Conservation (phyloP, 495 filamentous ascomycete species). For the Penicillium soppii region DNA sequence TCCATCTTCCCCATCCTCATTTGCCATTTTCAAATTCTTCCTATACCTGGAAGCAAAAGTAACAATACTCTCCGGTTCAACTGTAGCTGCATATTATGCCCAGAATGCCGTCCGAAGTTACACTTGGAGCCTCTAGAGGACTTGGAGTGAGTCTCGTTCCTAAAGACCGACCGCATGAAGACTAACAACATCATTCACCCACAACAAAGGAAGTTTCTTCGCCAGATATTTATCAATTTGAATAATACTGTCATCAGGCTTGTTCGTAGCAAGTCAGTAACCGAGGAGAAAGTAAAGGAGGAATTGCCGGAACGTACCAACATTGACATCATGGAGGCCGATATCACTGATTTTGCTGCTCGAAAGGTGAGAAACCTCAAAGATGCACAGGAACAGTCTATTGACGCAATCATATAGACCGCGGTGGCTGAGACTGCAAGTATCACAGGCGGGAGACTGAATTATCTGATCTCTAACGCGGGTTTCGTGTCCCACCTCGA, state of each 20-base stretch:
- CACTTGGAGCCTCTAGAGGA: conserved; percentile 39
- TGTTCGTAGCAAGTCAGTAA: conserved; percentile 40
- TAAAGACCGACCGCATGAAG: no score
- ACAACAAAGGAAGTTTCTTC: no score
- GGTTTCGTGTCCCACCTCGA: conserved; percentile 21
- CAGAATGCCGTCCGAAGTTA: conserved; percentile 34
- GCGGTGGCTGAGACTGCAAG: conserved; percentile 20
- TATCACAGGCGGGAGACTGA: conserved; percentile 30
- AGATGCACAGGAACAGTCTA: no score
- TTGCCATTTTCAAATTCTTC: neutral
- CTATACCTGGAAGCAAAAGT: conserved; percentile 30
- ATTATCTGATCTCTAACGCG: conserved; percentile 39
- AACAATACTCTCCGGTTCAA: neutral
- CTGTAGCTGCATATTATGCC: neutral
- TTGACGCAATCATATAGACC: no score
- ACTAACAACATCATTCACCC: no score
- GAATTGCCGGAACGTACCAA: conserved; percentile 28
- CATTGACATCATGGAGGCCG: conserved; percentile 46
- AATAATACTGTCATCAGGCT: conserved; percentile 42
- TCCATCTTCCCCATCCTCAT: neutral
- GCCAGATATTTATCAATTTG: conserved; percentile 34
- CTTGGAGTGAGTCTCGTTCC: no score
- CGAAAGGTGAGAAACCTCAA: no score
- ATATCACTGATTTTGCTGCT: conserved; percentile 38
- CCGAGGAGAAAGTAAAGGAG: conserved; percentile 21